These are phyloP conservation scores for Neurospora sp. DNA, from an alignment of 495 filamentous ascomycete species.

Conservation along the genomic window DNA sequence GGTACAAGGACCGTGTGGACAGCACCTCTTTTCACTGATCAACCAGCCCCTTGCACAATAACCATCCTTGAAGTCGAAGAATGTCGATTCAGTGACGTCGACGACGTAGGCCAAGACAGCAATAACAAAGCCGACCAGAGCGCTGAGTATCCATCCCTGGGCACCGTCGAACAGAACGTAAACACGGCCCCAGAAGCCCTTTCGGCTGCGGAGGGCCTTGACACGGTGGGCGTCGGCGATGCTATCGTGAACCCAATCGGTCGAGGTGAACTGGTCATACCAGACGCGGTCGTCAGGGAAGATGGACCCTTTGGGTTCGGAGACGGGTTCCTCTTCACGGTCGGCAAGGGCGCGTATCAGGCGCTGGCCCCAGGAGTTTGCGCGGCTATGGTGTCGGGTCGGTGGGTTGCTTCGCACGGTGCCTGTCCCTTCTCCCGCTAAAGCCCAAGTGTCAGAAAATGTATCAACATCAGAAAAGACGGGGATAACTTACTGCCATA, in stretches of 20 bases:
- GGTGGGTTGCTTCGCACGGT: not conserved
- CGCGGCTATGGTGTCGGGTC: constrained; percentile 54
- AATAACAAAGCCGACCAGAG: constrained; percentile 79
- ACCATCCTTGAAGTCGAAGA: constrained; percentile 88
- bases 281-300: constrained; percentile 80
- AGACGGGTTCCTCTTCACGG: constrained; percentile 35
- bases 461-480: not conserved
- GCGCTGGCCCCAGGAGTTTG: constrained; percentile 49
- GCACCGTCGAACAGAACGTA: constrained; percentile 72
- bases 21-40: constrained; percentile 67
- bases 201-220: constrained; percentile 68
- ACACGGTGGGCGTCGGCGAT: constrained; percentile 89
- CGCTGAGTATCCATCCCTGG: constrained; percentile 92
- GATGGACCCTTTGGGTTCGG: constrained; percentile 50
- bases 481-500: constrained; percentile 26
- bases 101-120: constrained; percentile 83
- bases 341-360: constrained; percentile 41
- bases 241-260: constrained; percentile 97
- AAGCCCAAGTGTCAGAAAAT: constrained; percentile 5
- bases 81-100: constrained; percentile 68
- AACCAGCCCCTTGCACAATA: constrained; percentile 70
- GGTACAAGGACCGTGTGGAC: constrained; percentile 55
- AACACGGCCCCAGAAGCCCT: constrained; percentile 73
- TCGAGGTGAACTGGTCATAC: constrained; percentile 99
- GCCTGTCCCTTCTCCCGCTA: constrained; percentile 9